A percentile compares a stretch with the other conserved stretches of the same genome.
Evolutionary conservation across 2,329 filamentous ascomycete species (phyloP).

Genomic region (Penicillium sp.): DNA sequence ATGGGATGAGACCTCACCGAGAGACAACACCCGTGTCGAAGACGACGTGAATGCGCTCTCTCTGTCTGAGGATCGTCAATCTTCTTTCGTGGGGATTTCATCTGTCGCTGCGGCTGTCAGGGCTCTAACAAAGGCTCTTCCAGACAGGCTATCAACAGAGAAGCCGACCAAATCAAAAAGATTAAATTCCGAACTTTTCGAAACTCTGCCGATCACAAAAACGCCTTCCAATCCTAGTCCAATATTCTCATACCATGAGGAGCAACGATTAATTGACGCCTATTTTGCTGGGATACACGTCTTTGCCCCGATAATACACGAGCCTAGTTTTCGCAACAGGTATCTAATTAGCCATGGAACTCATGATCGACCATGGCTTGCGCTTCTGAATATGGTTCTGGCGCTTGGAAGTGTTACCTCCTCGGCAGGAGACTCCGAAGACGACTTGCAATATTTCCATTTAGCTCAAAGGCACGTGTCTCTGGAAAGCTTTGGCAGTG

Average conservation of each 20-base stretch:
- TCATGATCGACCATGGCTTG: constrained; percentile 25
- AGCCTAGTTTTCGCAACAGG: constrained; percentile 20
- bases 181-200: not conserved
- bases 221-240: not conserved
- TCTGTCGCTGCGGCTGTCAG: constrained; percentile 14
- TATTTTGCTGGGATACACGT: constrained; percentile 25
- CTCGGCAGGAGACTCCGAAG: constrained; percentile 14
- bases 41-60: constrained; percentile 20
- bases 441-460: constrained; percentile 23
- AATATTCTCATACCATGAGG: constrained; percentile 12
- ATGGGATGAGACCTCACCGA: constrained; percentile 11
- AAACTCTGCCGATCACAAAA: not conserved
- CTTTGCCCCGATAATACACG: constrained; percentile 25
- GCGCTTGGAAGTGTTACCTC: constrained; percentile 25
- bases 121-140: constrained; percentile 5
- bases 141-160: not conserved
- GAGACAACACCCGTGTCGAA: not conserved
- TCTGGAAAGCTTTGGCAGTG: constrained; percentile 22
- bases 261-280: constrained; percentile 19
- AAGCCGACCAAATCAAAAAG: not conserved
- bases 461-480: constrained; percentile 21
- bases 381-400: constrained; percentile 29
- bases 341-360: constrained; percentile 10
- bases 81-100: constrained; percentile 17
- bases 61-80: constrained; percentile 3